These are phyloP conservation scores for Brassica incana DNA, from an alignment of 345 rosid genomes.

Conservation along the genomic window DNA sequence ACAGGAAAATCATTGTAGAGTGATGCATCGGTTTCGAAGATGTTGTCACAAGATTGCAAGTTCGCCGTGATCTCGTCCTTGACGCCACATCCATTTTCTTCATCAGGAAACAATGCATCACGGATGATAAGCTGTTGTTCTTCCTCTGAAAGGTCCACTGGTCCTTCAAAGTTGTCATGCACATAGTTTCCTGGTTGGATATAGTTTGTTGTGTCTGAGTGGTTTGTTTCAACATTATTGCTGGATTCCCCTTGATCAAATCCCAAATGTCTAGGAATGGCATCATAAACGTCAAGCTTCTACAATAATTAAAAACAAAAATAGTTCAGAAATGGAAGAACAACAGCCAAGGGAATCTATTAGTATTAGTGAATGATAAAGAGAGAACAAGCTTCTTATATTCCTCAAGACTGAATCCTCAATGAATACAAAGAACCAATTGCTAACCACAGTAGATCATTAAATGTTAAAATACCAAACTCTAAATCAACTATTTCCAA, in stretches of 20 bases:
- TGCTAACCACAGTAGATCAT: background rate
- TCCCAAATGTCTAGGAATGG: slow-evolving; percentile 45
- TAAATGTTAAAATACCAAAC: background rate
- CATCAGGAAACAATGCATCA: slow-evolving; percentile 36
- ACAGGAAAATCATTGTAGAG: slow-evolving; percentile 40
- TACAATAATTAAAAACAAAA: slow-evolving; percentile 28
- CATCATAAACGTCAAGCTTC: slow-evolving; percentile 51
- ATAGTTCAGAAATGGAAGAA: background rate
- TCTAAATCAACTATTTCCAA: background rate
- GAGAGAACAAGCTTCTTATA: background rate
- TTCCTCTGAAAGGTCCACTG: slow-evolving; percentile 44
- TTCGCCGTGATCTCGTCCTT: slow-evolving; percentile 43
- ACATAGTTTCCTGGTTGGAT: slow-evolving; percentile 11
- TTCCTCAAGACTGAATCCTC: background rate
- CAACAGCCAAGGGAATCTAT: background rate
- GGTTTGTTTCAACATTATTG: slow-evolving; percentile 41
- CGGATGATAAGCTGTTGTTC: slow-evolving; percentile 49
- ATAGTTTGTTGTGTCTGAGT: slow-evolving; percentile 23
- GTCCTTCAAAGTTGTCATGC: slow-evolving; percentile 38
- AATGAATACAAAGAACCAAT: background rate
- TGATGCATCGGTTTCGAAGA: slow-evolving; percentile 44
- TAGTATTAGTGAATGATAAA: background rate
- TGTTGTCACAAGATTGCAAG: slow-evolving; percentile 46
- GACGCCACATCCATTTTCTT: slow-evolving; percentile 40
- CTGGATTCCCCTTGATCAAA: slow-evolving; percentile 60